Evolutionary conservation across 1,284 basidiomycete genomes (phyloP).

Genomic region (Xerocomus nothofagi): DNA sequence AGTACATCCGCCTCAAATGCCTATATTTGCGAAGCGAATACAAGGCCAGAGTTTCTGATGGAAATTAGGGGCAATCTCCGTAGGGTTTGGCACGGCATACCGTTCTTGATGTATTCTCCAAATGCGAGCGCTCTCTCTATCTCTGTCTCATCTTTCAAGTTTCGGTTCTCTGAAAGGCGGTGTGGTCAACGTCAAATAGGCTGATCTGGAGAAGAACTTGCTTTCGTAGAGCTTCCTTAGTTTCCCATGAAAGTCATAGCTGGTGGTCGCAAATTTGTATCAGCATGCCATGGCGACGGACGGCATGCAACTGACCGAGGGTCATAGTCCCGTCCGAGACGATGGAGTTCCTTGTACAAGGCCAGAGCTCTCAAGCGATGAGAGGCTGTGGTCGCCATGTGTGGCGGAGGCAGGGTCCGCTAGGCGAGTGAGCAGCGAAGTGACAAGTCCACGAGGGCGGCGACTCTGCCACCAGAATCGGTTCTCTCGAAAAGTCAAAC

Average conservation of each 20-base stretch:
- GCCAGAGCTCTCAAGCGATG: conserved; percentile 60
- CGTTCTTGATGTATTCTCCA: conserved; percentile 88
- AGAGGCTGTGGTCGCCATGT: conserved; percentile 38
- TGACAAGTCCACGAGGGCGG: conserved; percentile 4
- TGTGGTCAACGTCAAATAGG: conserved; percentile 2
- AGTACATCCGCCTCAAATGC: conserved; percentile 76
- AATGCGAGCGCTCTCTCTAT: conserved; percentile 79
- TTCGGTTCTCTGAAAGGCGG: conserved; percentile 60
- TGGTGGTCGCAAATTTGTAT: conserved; percentile 37
- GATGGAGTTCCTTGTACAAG: conserved; percentile 76
- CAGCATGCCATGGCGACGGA: conserved; percentile 14
- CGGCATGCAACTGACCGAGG: conserved; percentile 53
- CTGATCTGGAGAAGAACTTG: conserved; percentile 29
- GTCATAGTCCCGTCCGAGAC: conserved; percentile 77
- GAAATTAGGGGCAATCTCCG: conserved; percentile 2
- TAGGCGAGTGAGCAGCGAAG: background rate
- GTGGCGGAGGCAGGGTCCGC: background rate
- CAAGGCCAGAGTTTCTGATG: conserved; percentile 78
- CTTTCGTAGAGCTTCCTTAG: conserved; percentile 72
- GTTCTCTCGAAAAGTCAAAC: no score
- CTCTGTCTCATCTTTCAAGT: conserved; percentile 66
- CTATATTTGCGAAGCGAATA: conserved; percentile 87
- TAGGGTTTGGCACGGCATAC: conserved; percentile 42
- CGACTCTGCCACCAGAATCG: no score
- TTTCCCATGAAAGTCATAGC: conserved; percentile 74